These are phyloP conservation scores for Xanthoconium separans DNA, from an alignment of 1,284 basidiomycete species.

Conservation along the genomic window DNA sequence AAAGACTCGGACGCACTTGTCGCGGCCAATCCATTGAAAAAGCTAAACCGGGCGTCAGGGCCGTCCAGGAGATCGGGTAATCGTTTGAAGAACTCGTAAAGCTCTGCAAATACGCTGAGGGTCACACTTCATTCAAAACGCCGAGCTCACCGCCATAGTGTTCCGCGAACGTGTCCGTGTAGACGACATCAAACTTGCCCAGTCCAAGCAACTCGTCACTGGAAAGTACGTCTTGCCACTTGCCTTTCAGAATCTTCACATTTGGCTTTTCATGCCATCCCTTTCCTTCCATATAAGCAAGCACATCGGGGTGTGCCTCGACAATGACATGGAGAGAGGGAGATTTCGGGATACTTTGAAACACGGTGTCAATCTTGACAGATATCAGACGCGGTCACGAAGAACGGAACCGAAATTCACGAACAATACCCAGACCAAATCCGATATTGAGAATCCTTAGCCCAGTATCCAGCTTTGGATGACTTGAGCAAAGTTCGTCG, in stretches of 20 bases:
- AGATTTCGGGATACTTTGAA: slow-evolving; percentile 64
- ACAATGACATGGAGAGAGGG: slow-evolving; percentile 87
- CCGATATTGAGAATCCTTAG: slow-evolving; percentile 88
- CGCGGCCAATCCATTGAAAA: slow-evolving; percentile 96
- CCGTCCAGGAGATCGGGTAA: slow-evolving; percentile 82
- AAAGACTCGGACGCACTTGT: slow-evolving; percentile 60
- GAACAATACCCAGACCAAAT: slow-evolving; percentile 91
- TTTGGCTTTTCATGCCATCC: slow-evolving; percentile 79
- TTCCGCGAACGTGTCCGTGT: slow-evolving; percentile 96
- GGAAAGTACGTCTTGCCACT: slow-evolving; percentile 86
- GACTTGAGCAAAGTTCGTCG: slow-evolving; percentile 52
- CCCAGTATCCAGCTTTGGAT: slow-evolving; percentile 46
- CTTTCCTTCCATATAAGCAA: slow-evolving; percentile 68
- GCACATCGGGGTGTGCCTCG: slow-evolving; percentile 92
- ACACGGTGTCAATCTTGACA: slow-evolving; percentile 75
- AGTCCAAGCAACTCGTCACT: slow-evolving; percentile 51
- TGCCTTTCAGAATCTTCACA: slow-evolving; percentile 84
- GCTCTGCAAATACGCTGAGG: slow-evolving; percentile 42
- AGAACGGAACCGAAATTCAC: slow-evolving; percentile 25
- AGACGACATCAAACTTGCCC: slow-evolving; percentile 86
- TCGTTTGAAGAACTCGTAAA: slow-evolving; percentile 82
- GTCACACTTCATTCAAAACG: neutral
- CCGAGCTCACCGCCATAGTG: slow-evolving; percentile 64
- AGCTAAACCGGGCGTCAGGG: slow-evolving; percentile 81
- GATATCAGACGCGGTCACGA: slow-evolving; percentile 10